A percentile compares a stretch with the other conserved stretches of the same genome.
phyloP scores from a whole-genome alignment of 306 rosid species.

The Sophora flavescens region DNA sequence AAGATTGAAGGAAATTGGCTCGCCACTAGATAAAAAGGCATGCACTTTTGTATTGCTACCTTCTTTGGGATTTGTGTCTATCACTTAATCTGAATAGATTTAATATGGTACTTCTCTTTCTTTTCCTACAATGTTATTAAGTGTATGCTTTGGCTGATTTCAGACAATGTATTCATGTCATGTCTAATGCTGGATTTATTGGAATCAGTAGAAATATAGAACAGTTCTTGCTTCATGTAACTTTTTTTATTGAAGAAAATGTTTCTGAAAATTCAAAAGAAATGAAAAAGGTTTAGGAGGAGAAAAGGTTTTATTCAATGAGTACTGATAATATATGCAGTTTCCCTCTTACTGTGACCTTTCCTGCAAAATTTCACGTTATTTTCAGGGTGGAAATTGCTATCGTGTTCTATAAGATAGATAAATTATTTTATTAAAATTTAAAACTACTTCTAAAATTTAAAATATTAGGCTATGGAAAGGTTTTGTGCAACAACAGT shows the following conservation, averaged over 20 bases:
- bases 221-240: too few species aligned
- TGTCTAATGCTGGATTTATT: too few species aligned
- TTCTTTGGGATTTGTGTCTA: too few species aligned
- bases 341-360: not conserved
- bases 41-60: too few species aligned
- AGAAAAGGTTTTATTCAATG: slow-evolving; percentile 4
- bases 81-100: too few species aligned
- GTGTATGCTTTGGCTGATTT: too few species aligned
- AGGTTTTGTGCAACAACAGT: not conserved
- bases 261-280: not conserved
- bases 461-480: not conserved
- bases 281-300: not conserved
- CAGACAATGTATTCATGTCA: too few species aligned
- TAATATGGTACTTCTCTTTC: too few species aligned
- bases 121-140: too few species aligned
- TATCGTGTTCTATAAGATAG: not conserved
- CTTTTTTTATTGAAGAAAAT: not conserved
- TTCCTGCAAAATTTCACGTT: not conserved
- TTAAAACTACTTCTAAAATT: not conserved
- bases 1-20: too few species aligned
- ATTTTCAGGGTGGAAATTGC: not conserved
- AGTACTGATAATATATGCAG: slow-evolving; percentile 18
- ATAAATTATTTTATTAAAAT: not conserved
- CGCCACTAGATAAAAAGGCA: too few species aligned
- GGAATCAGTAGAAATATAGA: too few species aligned